Conservation (phyloP, 306 rosid species). For the Cicer judaicum region DNA sequence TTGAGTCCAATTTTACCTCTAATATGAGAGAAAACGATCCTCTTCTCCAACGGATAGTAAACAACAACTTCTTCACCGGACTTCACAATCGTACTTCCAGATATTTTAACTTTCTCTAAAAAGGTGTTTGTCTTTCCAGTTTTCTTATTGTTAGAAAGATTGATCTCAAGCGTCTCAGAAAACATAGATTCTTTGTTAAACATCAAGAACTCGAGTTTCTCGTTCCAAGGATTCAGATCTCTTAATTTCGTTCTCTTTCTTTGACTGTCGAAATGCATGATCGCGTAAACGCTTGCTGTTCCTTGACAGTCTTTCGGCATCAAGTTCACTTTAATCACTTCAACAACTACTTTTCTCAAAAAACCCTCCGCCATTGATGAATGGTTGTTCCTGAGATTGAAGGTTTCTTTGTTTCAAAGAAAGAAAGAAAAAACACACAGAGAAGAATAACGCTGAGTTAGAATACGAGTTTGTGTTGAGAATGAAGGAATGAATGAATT, state of each 20-base stretch:
- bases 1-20: constrained; percentile 82
- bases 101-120: constrained; percentile 80
- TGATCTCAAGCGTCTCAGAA: constrained; percentile 65
- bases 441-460: neutral
- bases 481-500: constrained; percentile 4
- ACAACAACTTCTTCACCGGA: constrained; percentile 56
- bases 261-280: constrained; percentile 85
- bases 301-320: constrained; percentile 99
- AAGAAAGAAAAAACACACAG: too few species aligned
- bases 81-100: constrained; percentile 59
- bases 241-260: too few species aligned
- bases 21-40: constrained; percentile 88
- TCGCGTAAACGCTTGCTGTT: constrained; percentile 91
- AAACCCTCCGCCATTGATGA: constrained; percentile 63
- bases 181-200: constrained; percentile 65
- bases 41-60: constrained; percentile 82
- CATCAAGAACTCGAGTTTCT: constrained; percentile 73
- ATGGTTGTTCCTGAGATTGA: neutral
- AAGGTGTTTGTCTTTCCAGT: constrained; percentile 73
- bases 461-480: neutral
- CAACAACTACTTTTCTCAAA: constrained; percentile 68
- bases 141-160: constrained; percentile 79
- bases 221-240: constrained; percentile 87
- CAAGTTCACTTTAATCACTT: constrained; percentile 76
- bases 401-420: neutral